Conservation (phyloP, 768 basidiomycete genomes). For the Stropharia rugosoannulata region DNA sequence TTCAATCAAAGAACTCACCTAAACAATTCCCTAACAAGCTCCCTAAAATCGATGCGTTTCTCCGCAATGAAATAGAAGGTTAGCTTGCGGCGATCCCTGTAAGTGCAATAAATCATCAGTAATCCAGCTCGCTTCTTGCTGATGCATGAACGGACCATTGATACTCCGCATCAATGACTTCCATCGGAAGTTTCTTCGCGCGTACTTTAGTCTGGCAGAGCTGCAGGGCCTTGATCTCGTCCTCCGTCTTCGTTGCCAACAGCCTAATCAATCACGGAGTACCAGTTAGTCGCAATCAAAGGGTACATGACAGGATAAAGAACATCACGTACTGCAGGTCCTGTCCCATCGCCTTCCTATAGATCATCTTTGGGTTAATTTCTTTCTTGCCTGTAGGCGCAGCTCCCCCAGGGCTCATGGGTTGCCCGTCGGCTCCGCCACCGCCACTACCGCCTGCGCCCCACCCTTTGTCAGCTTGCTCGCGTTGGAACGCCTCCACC, state of each 20-base stretch:
- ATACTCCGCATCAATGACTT: conserved; percentile 97
- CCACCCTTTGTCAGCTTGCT: conserved; percentile 61
- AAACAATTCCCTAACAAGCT: conserved; percentile 93
- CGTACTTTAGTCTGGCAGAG: conserved; percentile 90
- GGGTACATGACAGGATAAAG: conserved; percentile 6
- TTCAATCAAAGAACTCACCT: conserved; percentile 45
- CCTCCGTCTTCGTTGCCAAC: conserved; percentile 79
- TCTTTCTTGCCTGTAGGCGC: conserved; percentile 68
- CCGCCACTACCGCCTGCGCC: conserved; percentile 28
- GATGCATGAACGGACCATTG: conserved; percentile 69
- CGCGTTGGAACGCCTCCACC: conserved; percentile 87
- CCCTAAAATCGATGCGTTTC: conserved; percentile 93
- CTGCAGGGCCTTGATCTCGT: conserved; percentile 90
- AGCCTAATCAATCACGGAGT: conserved; percentile 40
- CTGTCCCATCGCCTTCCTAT: conserved; percentile 78
- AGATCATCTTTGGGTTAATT: conserved; percentile 96
- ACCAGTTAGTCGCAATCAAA: conserved; percentile 5
- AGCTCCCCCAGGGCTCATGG: conserved; percentile 48
- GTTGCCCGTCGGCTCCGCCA: conserved; percentile 36
- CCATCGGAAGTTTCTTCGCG: conserved; percentile 96
- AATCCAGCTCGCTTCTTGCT: background rate
- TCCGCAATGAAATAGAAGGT: conserved; percentile 98
- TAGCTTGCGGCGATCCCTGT: conserved; percentile 94
- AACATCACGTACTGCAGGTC: conserved; percentile 65
- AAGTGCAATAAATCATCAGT: background rate